Base-by-base conservation (phyloP, 2,329 filamentous ascomycete genomes). In the Huntiella decipiens region DNA sequence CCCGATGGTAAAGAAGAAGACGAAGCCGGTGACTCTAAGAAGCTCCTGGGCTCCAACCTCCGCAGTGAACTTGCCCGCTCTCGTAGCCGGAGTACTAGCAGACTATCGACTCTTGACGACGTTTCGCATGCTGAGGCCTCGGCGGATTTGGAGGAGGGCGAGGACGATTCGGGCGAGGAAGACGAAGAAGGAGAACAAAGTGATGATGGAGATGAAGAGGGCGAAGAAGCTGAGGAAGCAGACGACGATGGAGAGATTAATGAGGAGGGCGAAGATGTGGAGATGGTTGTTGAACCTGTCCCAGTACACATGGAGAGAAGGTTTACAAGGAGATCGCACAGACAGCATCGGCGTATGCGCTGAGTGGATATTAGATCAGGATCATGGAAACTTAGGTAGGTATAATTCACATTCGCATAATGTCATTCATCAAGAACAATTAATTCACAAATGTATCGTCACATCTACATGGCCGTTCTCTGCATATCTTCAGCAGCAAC, bases 131-230 rank as follows among this genome's bases (percentile, higher is more conserved):
- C 2, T 16, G 11, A 31, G 4, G 17, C 17, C 4, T 19, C 13
- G 15, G 28, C 15, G 62, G 83, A 91, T 0, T 85, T 93, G 62
- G 70, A 83, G 37, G 73, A 84, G 46, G 85, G 91, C 28, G 84
- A 84, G 74, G 72, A 75, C 47, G 77, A 76, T 52, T 78, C 75
- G 40, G 73, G 66, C 12, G 78, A 79, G 54, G 75, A 77, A 19
- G 68, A 70, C 11, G 71, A 60, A 5, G 70, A 70, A 13, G 40
- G 43, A 13, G 45, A 43, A 17, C 86, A 94, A 62, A 83, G 91
- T 0, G 86, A 93, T 62, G 69, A 83, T 36, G 73, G 84, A 46
- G 85, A 91, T 60, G 84, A 83, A 31, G 84, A 84, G 74, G 72
- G 75, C 47, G 77, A 76, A 52, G 78, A 75, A 39, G 73, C 66